Evolutionary conservation across 2,329 filamentous ascomycete species (phyloP).

Genomic region (Fusarium papillatum): DNA sequence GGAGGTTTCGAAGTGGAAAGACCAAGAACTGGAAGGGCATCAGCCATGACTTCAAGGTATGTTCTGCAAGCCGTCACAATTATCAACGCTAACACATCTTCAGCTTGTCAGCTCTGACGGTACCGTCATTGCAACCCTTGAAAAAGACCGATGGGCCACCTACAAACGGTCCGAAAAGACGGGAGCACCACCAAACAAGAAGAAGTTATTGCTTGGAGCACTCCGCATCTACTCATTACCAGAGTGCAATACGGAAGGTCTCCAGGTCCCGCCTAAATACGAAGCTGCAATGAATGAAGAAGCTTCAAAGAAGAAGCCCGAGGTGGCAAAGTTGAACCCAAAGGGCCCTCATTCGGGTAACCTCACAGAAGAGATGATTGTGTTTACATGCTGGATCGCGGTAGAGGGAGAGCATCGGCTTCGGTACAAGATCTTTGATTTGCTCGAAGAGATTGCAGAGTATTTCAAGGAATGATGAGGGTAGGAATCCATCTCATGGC

Average conservation of each 20-base stretch:
- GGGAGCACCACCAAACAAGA: conserved; percentile 6
- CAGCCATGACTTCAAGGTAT: conserved; percentile 23
- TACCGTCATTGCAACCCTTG: conserved; percentile 12
- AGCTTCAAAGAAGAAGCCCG: neutral
- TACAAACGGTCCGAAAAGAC: neutral
- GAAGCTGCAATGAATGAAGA: neutral
- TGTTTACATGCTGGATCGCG: conserved; percentile 22
- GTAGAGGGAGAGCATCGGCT: conserved; percentile 22
- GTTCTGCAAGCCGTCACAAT: neutral
- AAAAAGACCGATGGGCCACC: conserved; percentile 20
- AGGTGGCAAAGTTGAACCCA: neutral
- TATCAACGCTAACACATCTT: neutral
- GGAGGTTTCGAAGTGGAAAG: conserved; percentile 2
- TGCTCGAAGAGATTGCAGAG: conserved; percentile 24
- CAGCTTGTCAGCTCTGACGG: conserved; percentile 5
- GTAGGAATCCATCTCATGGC: too few species aligned
- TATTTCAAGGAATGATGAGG: conserved; percentile 2
- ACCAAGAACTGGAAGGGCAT: conserved; percentile 11
- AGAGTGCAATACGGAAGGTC: neutral
- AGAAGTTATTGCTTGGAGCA: conserved; percentile 2
- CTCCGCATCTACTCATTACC: conserved; percentile 7
- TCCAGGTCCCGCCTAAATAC: neutral
- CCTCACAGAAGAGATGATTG: conserved; percentile 16
- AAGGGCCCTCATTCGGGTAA: neutral
- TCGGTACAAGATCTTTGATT: conserved; percentile 17